A percentile compares a stretch with the other conserved stretches of the same genome.
phyloP scores from a whole-genome alignment of 1,139 yeast species.

The Taiozyma onychis region DNA sequence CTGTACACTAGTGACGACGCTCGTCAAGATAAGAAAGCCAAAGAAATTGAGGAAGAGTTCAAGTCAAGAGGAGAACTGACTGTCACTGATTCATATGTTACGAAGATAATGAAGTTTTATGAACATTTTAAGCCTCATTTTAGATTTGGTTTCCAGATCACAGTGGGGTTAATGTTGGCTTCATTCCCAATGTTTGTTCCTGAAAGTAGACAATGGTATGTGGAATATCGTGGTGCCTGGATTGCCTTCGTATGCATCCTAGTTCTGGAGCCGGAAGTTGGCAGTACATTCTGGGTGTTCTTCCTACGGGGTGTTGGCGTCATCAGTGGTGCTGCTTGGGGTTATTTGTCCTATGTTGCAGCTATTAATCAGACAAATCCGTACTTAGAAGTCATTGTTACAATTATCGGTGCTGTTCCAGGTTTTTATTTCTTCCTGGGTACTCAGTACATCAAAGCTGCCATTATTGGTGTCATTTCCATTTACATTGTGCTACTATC shows the following conservation, averaged over 20 bases:
- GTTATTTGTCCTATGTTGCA: slow-evolving; percentile 39
- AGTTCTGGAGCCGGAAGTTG: slow-evolving; percentile 44
- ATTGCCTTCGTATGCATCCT: slow-evolving; percentile 46
- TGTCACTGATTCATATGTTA: slow-evolving; percentile 1
- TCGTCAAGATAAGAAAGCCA: not conserved
- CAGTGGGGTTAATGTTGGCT: slow-evolving; percentile 38
- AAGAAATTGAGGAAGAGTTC: slow-evolving; percentile 1
- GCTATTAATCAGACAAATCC: slow-evolving; percentile 34
- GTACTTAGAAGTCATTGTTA: slow-evolving; percentile 37
- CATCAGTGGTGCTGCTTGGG: slow-evolving; percentile 43
- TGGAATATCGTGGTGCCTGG: slow-evolving; percentile 42
- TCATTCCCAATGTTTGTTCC: slow-evolving; percentile 46
- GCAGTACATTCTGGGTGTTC: slow-evolving; percentile 43
- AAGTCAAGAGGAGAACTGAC: not conserved
- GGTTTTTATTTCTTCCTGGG: slow-evolving; percentile 39
- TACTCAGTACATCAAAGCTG: slow-evolving; percentile 44
- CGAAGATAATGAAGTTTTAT: slow-evolving; percentile 17
- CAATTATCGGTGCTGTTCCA: slow-evolving; percentile 37
- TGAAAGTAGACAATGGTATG: slow-evolving; percentile 39
- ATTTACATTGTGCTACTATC: slow-evolving; percentile 40
- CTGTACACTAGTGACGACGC: slow-evolving; percentile 2
- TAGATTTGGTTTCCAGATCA: slow-evolving; percentile 40
- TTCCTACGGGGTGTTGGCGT: slow-evolving; percentile 42
- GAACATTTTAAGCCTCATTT: slow-evolving; percentile 30
- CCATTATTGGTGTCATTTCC: slow-evolving; percentile 42